Evolutionary conservation across 768 basidiomycete genomes (phyloP), one percentile per base, ranked within the genome.

Genomic region (Lactifluus rugatus): DNA sequence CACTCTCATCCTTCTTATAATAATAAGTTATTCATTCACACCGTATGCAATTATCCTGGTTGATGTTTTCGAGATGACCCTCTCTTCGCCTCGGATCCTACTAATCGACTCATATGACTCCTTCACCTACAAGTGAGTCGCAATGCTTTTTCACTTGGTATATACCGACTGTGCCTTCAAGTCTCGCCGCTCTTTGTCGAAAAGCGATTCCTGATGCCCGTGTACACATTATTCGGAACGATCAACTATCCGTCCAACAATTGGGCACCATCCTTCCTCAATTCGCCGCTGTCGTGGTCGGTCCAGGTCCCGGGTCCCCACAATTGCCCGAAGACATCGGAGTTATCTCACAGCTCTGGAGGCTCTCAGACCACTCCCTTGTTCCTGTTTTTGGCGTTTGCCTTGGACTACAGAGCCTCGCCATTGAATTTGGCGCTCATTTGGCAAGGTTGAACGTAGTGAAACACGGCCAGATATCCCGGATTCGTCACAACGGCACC

Each of bases 91-190:
- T 46, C 75, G 79, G 52, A 73, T 92, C 48, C 75, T 91, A 31
- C 74, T 92, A 47, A 76, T 91, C 31, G 89, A 90, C 68, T 91
- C 89, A 0, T 89, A 91, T 63, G 89, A 91, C 69, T 90, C 89
- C 2, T 92, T 91, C 70, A 87, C 89, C n/a, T 80, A 81, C 80
- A 92, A 91, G 89, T 89, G 55, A 57, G 85, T 76, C n/a, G n/a
- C n/a, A 14, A 28, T 25, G 17, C 41, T 56, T 16, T 28, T 23
- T 47, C 31, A 41, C 14, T 39, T 39, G 14, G 10, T 14, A n/a
- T 16, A 49, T 26, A 39, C 52, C 48, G 34, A 39, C 26, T 17
- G 14, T 17, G 2, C 6, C 17, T 17, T 39, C 21, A 56, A 91
- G 89, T 66, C 81, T 92, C 55, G 88, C 87, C 51, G 78, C 87